Conservation (phyloP, 2,329 filamentous ascomycete species). For the Hypoxylon sp. region DNA sequence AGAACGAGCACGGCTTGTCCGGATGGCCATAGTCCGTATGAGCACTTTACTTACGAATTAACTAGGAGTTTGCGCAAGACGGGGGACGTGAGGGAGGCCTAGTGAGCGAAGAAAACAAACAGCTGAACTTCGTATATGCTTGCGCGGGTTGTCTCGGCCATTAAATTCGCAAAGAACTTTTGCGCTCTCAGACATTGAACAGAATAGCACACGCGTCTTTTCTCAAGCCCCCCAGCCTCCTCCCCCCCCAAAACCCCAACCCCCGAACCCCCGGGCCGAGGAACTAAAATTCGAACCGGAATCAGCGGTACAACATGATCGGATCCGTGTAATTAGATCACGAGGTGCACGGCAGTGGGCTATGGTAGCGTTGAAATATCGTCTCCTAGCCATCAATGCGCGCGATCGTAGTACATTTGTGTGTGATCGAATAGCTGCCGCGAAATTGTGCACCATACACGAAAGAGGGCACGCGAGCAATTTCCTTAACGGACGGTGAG, state of each 20-base stretch:
- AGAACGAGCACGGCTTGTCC: neutral
- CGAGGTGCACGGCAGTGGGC: slow-evolving; percentile 12
- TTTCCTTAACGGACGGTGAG: slow-evolving; percentile 33
- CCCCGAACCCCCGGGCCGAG: neutral
- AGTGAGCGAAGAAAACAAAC: neutral
- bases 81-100: neutral
- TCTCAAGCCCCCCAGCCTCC: too few species aligned
- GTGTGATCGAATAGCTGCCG: slow-evolving; percentile 17
- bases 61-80: neutral
- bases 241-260: neutral
- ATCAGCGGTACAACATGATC: neutral
- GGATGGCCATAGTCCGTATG: neutral
- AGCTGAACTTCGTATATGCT: neutral
- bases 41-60: neutral
- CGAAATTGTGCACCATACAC: slow-evolving; percentile 25
- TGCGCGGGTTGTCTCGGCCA: neutral
- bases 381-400: neutral
- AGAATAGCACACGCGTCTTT: neutral
- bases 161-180: neutral
- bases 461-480: slow-evolving; percentile 37
- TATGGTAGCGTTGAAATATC: neutral
- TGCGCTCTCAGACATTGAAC: neutral
- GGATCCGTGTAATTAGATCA: slow-evolving; percentile 16
- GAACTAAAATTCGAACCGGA: neutral
- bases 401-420: slow-evolving; percentile 7